Base-by-base conservation (phyloP, 169 alveolate species). In the Babesia ovata region DNA sequence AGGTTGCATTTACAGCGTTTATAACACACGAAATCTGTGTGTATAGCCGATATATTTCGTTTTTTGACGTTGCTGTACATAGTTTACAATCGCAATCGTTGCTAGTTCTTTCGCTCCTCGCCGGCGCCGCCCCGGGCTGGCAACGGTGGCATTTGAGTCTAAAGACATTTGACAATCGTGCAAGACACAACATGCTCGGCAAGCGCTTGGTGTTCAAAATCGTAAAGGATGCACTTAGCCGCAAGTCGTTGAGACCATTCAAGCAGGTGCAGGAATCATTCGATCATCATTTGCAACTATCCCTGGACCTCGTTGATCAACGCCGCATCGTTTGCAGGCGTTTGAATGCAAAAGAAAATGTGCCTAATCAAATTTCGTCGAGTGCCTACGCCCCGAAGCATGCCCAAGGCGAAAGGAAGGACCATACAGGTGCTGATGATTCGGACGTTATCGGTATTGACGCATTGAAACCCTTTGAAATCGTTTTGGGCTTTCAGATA, bases 401-500 rank as follows among this genome's bases (percentile, higher is more conserved):
- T 52, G 11, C 28, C 0, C 28, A 33, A 22, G 59, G 59, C 12
- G 59, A 24, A 22, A 22, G 59, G 16, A 52, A 17, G 59, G 33
- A 52, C 26, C 39, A 52, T 52, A 13, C 21, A 14, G 39, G 16
- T 1, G 33, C 33, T 52, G 59, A 24, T 52, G 59, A 24, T 52
- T 52, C 10, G 26, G 59, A 14, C 33, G 19, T 14, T 45, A 21
- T 67, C 14, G 76, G 53, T 0, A 44, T 67, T 28, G 84, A 75
- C 45, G 11, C 4, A 4, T 45, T 75, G 63, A 61, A 69, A 46
- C 75, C 84, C 4, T 63, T 39, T 22, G 84, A 75, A 28, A 63
- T 75, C 8, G 70, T 65, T 50, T 14, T 75, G 60, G 63, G 61
- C 22, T 61, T 48, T 22, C 84, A 75, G 76, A 22, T 75, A 12